Conservation (phyloP, 768 basidiomycete species). For the Tephrocybe sp. region DNA sequence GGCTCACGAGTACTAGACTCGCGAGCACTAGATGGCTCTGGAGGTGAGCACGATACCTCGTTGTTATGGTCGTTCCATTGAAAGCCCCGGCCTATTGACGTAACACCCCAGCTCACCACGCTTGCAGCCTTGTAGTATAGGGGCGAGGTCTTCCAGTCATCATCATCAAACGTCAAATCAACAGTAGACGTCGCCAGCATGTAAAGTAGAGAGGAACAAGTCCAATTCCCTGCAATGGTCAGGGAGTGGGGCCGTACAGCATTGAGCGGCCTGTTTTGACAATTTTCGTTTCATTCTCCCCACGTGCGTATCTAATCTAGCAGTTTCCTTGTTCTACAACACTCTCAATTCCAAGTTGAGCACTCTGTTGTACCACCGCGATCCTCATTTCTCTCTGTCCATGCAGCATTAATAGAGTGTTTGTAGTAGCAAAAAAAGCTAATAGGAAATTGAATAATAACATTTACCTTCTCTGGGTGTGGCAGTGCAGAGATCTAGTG, state of each 20-base stretch:
- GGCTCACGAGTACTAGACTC: slow-evolving; percentile 18
- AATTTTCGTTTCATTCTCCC: slow-evolving; percentile 3
- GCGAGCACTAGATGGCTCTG: slow-evolving; percentile 8
- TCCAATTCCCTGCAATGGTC: slow-evolving; percentile 4
- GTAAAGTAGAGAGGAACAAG: slow-evolving; percentile 18
- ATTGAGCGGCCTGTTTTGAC: neutral
- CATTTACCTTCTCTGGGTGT: neutral
- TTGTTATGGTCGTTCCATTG: slow-evolving; percentile 57
- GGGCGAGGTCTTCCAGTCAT: slow-evolving; percentile 61
- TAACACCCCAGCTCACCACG: slow-evolving; percentile 82
- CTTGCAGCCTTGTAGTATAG: slow-evolving; percentile 62
- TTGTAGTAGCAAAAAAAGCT: neutral
- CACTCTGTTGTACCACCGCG: neutral
- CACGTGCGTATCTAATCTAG: slow-evolving; percentile 6
- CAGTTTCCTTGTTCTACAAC: neutral
- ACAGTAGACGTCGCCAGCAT: slow-evolving; percentile 61
- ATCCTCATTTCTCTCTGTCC: neutral
- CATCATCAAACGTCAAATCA: slow-evolving; percentile 65
- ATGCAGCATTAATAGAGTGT: neutral
- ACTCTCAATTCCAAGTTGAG: neutral
- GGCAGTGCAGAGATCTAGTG: slow-evolving; percentile 1
- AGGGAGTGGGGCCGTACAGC: slow-evolving; percentile 10
- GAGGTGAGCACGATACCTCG: slow-evolving; percentile 20
- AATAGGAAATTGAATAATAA: neutral
- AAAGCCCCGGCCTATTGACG: slow-evolving; percentile 80